Evolutionary conservation across 768 basidiomycete species (phyloP), one percentile per base, ranked within the genome.

Genomic region (Lentinula detonsa): DNA sequence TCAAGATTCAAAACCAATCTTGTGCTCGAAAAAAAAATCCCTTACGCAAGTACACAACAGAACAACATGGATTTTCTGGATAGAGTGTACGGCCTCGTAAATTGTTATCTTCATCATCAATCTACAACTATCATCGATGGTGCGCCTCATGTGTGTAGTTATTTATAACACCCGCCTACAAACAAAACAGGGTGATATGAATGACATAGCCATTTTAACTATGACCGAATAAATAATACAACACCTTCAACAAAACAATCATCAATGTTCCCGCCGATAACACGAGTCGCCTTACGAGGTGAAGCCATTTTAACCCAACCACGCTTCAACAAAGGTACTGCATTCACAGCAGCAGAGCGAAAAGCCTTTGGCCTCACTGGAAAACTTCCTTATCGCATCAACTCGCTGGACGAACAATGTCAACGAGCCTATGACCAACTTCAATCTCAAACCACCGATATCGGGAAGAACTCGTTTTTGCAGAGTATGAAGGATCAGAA

Each of bases 401-500:
- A 87, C 69, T 81, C 82, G 1, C 81, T 95, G 7, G 87, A 92
- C 7, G 81, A 91, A 63, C 93, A 95, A 69, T 86, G 86, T 66
- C 72, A 78, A 35, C 79, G 92, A 21, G 92, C 92, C 0, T 91
- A 90, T 63, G 79, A 78, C 57, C 68, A 63, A 71, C 61, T 66
- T 63, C 28, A 62, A 33, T 45, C 64, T 3, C 70, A 72, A 37
- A 72, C 76, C 2, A 68, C 69, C 4, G 75, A 78, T 57, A 68
- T 85, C 37, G 72, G 77, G 56, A 89, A 90, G 77, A 93, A 93
- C 69, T 82, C 85, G 1, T 94, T 94, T 69, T 65, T 90, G 63
- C 86, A 87, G 72, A 87, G 85, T 61, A 68, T 91, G 67, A 88
- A 87, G 72, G 86, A 84, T 34, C 91, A 93, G 78, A 92, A 91